Percentiles rank a stretch among this genome's conserved stretches.
These are phyloP conservation scores for Neofusicoccum kwambonambiense DNA, from an alignment of 2,329 filamentous ascomycete species.

Conservation along the genomic window DNA sequence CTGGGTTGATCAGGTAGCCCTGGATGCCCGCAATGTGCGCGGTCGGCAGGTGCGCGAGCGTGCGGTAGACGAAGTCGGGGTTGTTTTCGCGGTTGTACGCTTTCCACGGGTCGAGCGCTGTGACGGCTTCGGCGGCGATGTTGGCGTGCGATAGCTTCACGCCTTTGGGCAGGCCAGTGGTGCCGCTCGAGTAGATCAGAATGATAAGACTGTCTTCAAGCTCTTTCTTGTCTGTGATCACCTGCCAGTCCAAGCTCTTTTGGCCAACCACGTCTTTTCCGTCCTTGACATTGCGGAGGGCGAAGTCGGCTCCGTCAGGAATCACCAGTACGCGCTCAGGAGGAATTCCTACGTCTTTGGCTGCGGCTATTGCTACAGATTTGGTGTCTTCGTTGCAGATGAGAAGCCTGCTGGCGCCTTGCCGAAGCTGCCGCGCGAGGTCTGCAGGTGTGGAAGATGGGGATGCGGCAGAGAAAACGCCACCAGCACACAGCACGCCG, in stretches of 20 bases:
- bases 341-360: constrained; percentile 49
- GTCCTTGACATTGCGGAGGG: constrained; percentile 31
- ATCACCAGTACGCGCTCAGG: constrained; percentile 53
- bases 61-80: constrained; percentile 37
- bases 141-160: constrained; percentile 47
- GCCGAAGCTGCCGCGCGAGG: constrained; percentile 48
- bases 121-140: constrained; percentile 38
- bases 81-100: constrained; percentile 26
- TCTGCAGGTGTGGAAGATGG: constrained; percentile 52
- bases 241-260: constrained; percentile 51
- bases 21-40: constrained; percentile 51
- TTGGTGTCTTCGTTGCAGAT: constrained; percentile 51
- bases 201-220: constrained; percentile 41
- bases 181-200: constrained; percentile 35
- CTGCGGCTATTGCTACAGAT: constrained; percentile 48
- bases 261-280: constrained; percentile 36
- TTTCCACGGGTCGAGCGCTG: constrained; percentile 29
- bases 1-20: constrained; percentile 47
- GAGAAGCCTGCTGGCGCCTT: constrained; percentile 44
- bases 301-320: constrained; percentile 42
- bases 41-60: constrained; percentile 47
- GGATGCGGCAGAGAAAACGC: constrained; percentile 58
- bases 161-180: constrained; percentile 46
- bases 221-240: constrained; percentile 50
- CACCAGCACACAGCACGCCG: constrained; percentile 58